Evolutionary conservation across 169 alveolate genomes (phyloP), one percentile per base, ranked within the genome.

Genomic region (Plasmodium adleri): DNA sequence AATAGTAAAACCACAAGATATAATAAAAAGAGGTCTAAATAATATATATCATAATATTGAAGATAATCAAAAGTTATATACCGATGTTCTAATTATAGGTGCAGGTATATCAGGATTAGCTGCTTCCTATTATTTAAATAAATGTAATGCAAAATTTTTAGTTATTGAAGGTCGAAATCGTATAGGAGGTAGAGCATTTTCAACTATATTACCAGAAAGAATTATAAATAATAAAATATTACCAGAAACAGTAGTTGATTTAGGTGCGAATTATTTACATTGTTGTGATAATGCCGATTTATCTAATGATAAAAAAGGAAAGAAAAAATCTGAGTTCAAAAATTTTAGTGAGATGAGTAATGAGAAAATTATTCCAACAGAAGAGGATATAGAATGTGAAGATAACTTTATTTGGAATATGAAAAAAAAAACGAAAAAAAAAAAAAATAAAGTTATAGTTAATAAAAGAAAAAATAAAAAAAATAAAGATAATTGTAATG

Each of bases 251-350:
- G 91, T 90, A 39, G 80, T 74, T 24, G 89, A 88, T 88, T 94
- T 83, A n/a, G 96, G 96, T 7, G 95, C 96, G 5, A 94, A 94
- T 72, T 94, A 94, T 68, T 52, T 94, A 7, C 96, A 94, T 73
- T 94, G 96, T 88, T 88, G 94, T 70, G 93, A 91, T 43, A 62
- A 67, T 24, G 43, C 58, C 1, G 88, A 87, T 12, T 5, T 71
- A 32, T 24, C 72, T 2, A 76, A 8, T 0, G 72, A 63, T 9
- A 49, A n/a, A 32, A 70, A 64, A 9, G 12, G 12, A 3, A 13
- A 66, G 20, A 26, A 43, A 73, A 22, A 91, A 58, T 15, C 39
- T 12, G 50, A 56, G 24, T 52, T 26, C 9, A 13, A 22, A 24
- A 56, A 4, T n/a, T 32, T 15, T 28, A 12, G 1, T 4, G 60